These are phyloP conservation scores for Fusarium subglutinans DNA, from an alignment of 2,329 filamentous ascomycete species.

Conservation along the genomic window DNA sequence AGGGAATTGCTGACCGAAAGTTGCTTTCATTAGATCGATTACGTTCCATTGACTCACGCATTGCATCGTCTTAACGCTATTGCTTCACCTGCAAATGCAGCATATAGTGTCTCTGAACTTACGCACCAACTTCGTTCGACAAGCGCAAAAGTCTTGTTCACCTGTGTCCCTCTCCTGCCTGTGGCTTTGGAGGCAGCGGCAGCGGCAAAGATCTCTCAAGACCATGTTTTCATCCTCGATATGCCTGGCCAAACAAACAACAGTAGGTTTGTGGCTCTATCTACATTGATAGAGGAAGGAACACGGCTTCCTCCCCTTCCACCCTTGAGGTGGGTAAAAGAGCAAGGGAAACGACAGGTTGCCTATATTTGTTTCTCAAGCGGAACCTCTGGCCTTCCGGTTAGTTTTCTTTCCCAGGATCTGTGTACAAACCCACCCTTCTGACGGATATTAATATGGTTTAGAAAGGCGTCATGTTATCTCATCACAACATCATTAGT, in stretches of 20 bases:
- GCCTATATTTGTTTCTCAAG: neutral
- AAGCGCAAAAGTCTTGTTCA: neutral
- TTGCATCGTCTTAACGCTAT: neutral
- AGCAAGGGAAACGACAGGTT: neutral
- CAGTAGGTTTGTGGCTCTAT: rapidly evolving
- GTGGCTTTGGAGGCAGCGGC: neutral
- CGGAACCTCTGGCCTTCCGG: neutral
- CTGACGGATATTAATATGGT: neutral
- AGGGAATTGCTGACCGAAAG: neutral
- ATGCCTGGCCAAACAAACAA: neutral
- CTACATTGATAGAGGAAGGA: neutral
- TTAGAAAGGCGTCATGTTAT: neutral
- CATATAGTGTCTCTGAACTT: neutral
- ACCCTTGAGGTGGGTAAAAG: neutral
- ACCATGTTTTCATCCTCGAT: neutral
- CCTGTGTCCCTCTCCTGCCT: neutral
- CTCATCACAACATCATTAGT: neutral
- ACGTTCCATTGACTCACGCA: neutral
- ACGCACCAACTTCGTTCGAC: neutral
- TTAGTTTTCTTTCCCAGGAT: neutral
- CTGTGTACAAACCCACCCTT: rapidly evolving
- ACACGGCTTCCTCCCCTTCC: neutral
- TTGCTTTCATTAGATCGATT: neutral
- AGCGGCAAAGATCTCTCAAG: neutral
- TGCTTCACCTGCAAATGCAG: neutral